Base-by-base conservation (phyloP, 2,329 filamentous ascomycete species). In the Botrytis aclada region DNA sequence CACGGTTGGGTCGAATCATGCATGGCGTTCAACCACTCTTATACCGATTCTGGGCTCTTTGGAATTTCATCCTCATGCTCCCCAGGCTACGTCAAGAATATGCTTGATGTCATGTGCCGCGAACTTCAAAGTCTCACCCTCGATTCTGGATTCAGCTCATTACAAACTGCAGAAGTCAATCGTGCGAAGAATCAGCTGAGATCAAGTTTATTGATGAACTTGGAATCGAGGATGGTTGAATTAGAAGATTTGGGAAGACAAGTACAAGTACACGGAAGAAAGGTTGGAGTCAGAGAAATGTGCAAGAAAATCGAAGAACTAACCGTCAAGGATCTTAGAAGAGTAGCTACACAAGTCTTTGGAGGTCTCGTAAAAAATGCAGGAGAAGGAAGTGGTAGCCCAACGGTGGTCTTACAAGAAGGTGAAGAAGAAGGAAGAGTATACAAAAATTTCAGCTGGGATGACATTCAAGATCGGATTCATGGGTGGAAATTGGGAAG, bases 1-100 rank as follows among this genome's bases (percentile, higher is more conserved):
- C 91, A 97, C 84, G 94, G 93, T 78, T 99, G 95, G 95, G 94
- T 99, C 39, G 96, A 99, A 84, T 95, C 90, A 74, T 98, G 96
- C 84, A 88, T 97, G 69, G 92, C 95, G 43, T 98, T 98, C 86
- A 98, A 98, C 86, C 95, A 98, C 86, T 93, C 93, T 64, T 99
- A 99, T 87, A 96, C 93, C 0, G 96, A 99, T 83, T 95, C 92
- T 10, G 96, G 96, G 6, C 88, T 99, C 60, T 99, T 99, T 80
- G 96, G 96, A 76, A 98, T 99, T 81, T 92, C 93, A 0, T 93
- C 94, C 0, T 92, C 92, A 41, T 99, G 96, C 83, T 88, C 90
- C 47, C 95, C 96, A 0, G 88, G 88, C 51, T 89, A 92, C 75
- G 93, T 95, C 0, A 87, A 89, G 4, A 86, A 90, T 77, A 98